Percentiles rank a stretch among this genome's conserved stretches.
Evolutionary conservation across 257 asterid genomes (phyloP).

Genomic region (Hygrophila difformis): DNA sequence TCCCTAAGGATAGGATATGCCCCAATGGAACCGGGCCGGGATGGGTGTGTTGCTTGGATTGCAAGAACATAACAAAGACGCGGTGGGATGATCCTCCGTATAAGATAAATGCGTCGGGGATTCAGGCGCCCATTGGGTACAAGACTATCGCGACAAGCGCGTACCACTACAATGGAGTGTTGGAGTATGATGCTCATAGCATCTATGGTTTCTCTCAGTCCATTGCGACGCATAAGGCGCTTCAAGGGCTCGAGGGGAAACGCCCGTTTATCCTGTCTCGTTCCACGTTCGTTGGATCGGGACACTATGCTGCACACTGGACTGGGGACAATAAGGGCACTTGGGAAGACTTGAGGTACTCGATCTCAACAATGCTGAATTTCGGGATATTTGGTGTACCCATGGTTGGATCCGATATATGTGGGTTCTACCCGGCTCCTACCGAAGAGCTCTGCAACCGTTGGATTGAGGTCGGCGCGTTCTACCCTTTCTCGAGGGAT

Average conservation of each 20-base stretch:
- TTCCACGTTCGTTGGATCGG: slow-evolving; percentile 80
- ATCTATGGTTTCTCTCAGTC: slow-evolving; percentile 76
- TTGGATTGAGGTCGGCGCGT: slow-evolving; percentile 93
- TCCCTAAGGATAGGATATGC: slow-evolving; percentile 53
- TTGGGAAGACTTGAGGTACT: slow-evolving; percentile 73
- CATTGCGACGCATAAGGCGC: slow-evolving; percentile 79
- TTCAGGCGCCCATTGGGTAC: slow-evolving; percentile 59
- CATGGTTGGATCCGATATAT: slow-evolving; percentile 96
- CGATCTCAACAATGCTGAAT: slow-evolving; percentile 75
- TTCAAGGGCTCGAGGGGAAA: slow-evolving; percentile 58
- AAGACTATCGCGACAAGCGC: slow-evolving; percentile 92
- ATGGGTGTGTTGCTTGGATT: slow-evolving; percentile 81
- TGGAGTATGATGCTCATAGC: slow-evolving; percentile 92
- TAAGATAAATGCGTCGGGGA: slow-evolving; percentile 88
- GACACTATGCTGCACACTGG: slow-evolving; percentile 86
- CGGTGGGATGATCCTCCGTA: slow-evolving; percentile 96
- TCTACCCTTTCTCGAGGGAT: slow-evolving; percentile 91
- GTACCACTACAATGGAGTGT: slow-evolving; percentile 64
- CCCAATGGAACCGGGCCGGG: slow-evolving; percentile 90
- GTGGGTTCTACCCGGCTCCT: slow-evolving; percentile 89
- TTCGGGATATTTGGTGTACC: slow-evolving; percentile 92
- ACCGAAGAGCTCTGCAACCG: slow-evolving; percentile 94
- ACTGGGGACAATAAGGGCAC: slow-evolving; percentile 94
- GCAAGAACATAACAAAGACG: slow-evolving; percentile 70
- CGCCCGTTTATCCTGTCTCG: slow-evolving; percentile 84